Conservation (phyloP, 306 rosid species). For the Bauhinia variegata region DNA sequence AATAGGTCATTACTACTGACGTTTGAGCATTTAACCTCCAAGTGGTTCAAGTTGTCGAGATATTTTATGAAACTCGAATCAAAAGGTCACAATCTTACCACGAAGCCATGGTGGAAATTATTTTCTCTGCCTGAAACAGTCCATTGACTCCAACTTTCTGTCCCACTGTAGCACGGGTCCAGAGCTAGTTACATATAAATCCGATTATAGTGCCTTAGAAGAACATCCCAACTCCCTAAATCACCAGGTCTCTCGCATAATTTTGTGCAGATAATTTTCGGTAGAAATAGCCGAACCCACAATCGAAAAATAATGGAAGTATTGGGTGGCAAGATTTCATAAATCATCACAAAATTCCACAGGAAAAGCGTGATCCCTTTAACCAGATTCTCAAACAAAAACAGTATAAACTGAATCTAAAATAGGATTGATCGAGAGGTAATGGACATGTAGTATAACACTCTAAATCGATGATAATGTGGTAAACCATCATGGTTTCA, state of each 20-base stretch:
- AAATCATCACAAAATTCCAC: constrained; percentile 14
- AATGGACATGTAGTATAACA: not conserved
- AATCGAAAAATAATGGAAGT: not conserved
- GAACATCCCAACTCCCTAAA: not conserved
- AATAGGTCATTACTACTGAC: too few species aligned
- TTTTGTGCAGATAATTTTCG: not conserved
- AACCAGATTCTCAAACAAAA: constrained; percentile 8
- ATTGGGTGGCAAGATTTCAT: not conserved
- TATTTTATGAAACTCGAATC: not conserved
- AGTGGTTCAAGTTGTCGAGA: not conserved
- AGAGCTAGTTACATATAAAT: too few species aligned
- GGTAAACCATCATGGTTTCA: not conserved
- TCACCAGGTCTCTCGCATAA: too few species aligned
- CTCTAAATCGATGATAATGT: not conserved
- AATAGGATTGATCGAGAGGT: constrained; percentile 17
- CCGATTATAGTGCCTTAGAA: not conserved
- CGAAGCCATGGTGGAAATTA: not conserved
- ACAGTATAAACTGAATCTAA: not conserved
- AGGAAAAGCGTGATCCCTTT: constrained; percentile 30
- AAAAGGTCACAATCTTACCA: not conserved
- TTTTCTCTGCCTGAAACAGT: constrained; percentile 1
- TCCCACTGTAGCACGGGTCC: too few species aligned
- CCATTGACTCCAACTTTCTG: not conserved
- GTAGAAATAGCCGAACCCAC: not conserved
- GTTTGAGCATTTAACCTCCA: not conserved